phyloP scores from a whole-genome alignment of 1,284 basidiomycete species.

The Fomitopsis schrenkii region DNA sequence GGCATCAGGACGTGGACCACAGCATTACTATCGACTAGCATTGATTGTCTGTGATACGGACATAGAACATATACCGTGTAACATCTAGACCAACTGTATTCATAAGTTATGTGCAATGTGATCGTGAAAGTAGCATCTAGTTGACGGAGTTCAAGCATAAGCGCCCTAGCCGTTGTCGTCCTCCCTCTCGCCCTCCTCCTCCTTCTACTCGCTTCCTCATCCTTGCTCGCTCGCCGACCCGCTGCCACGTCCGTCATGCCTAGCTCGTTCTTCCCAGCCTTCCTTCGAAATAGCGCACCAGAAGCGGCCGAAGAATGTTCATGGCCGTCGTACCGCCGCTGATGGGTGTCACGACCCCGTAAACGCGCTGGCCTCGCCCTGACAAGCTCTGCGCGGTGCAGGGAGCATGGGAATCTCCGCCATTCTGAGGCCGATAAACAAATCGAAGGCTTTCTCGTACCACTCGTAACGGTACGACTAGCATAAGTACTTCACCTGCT shows the following conservation, averaged over 20 bases:
- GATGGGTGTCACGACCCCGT: not conserved
- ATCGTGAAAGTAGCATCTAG: too few relatives aligned
- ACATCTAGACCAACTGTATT: too few relatives aligned
- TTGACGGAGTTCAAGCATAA: too few relatives aligned
- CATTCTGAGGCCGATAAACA: not conserved
- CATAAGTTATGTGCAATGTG: too few relatives aligned
- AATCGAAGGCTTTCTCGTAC: not conserved
- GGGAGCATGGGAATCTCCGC: slow-evolving; percentile 3
- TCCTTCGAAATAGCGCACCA: not conserved
- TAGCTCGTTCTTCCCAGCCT: not conserved
- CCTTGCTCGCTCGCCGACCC: too few relatives aligned
- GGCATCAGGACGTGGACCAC: too few relatives aligned
- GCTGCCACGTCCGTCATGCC: too few relatives aligned
- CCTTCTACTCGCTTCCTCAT: too few relatives aligned
- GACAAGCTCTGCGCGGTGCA: not conserved
- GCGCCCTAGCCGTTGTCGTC: too few relatives aligned
- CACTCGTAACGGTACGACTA: not conserved
- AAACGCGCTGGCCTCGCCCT: not conserved
- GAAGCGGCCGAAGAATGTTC: not conserved
- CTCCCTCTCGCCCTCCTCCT: too few relatives aligned
- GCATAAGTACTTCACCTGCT: not conserved
- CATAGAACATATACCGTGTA: too few relatives aligned
- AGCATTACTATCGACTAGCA: not conserved
- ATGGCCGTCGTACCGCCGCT: slow-evolving; percentile 5
- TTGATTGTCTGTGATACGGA: too few relatives aligned